Evolutionary conservation across 164 flowering plant species (phyloP).

Genomic region (Amborella trichopoda): DNA sequence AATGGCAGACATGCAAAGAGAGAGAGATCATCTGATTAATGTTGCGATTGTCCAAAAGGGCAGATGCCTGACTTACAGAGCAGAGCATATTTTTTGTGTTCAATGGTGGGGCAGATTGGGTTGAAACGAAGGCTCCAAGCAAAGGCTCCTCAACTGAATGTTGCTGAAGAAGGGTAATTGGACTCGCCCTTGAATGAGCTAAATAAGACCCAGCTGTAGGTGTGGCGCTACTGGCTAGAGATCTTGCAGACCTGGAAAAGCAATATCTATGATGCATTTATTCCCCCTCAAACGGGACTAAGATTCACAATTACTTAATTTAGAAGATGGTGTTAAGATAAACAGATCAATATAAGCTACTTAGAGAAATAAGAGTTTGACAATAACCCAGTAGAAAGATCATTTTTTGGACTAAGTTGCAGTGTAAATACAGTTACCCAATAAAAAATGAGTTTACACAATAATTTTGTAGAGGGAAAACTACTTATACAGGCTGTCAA

Average conservation of each 20-base stretch:
- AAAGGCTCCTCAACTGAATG: conserved; percentile 40
- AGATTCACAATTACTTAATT: too few species aligned
- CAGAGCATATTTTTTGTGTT: conserved; percentile 35
- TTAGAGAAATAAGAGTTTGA: too few species aligned
- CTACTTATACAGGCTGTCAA: too few species aligned
- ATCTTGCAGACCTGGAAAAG: conserved; percentile 63
- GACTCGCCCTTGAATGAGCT: conserved; percentile 10
- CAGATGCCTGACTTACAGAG: conserved; percentile 25
- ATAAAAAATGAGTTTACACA: too few species aligned
- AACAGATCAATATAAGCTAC: too few species aligned
- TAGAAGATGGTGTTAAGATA: too few species aligned
- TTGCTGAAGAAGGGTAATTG: conserved; percentile 3
- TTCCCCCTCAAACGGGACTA: too few species aligned
- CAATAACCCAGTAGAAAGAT: too few species aligned
- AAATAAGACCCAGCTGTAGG: conserved; percentile 34
- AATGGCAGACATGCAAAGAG: neutral
- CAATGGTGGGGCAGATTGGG: conserved; percentile 24
- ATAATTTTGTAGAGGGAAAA: too few species aligned
- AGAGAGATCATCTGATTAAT: neutral
- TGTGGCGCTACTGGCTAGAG: conserved; percentile 38
- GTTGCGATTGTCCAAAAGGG: neutral
- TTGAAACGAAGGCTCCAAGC: conserved; percentile 16
- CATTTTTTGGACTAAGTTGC: too few species aligned
- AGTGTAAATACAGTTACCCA: too few species aligned
- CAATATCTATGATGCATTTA: too few species aligned